Percentiles rank a stretch among this genome's conserved stretches.
Conservation (phyloP, 2,329 filamentous ascomycete genomes). For the Microdochium nivale region DNA sequence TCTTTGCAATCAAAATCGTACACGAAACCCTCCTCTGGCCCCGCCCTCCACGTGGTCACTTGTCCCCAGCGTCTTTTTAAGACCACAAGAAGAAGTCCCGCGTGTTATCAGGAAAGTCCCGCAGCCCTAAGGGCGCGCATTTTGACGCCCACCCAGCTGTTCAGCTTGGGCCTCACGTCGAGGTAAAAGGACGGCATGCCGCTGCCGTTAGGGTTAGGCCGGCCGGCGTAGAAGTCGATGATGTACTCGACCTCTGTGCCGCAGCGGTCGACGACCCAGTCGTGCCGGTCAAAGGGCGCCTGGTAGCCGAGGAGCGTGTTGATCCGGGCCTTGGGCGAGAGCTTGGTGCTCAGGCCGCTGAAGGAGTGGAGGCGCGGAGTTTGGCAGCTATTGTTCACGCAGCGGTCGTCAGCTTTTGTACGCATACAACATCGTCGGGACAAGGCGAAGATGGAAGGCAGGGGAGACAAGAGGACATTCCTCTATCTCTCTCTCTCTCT, state of each 20-base stretch:
- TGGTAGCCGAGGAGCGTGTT: conserved; percentile 85
- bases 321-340: conserved; percentile 77
- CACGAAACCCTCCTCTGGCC: conserved; percentile 2
- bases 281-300: conserved; percentile 87
- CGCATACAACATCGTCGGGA: neutral
- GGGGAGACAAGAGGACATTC: no score
- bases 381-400: conserved; percentile 16
- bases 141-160: conserved; percentile 58
- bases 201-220: conserved; percentile 26
- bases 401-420: neutral
- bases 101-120: conserved; percentile 33
- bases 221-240: conserved; percentile 93
- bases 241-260: conserved; percentile 83
- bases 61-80: no score
- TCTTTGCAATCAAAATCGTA: conserved; percentile 6
- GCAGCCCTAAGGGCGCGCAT: conserved; percentile 49
- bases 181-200: conserved; percentile 53
- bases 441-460: conserved; percentile 1
- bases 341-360: conserved; percentile 55
- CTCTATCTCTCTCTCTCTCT: neutral
- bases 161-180: conserved; percentile 61
- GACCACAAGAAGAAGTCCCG: no score
- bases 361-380: conserved; percentile 81
- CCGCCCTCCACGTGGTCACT: neutral
- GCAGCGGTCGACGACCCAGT: conserved; percentile 94